Evolutionary conservation across 2,329 filamentous ascomycete genomes (phyloP).

Genomic region (Trichoderma atroviride): DNA sequence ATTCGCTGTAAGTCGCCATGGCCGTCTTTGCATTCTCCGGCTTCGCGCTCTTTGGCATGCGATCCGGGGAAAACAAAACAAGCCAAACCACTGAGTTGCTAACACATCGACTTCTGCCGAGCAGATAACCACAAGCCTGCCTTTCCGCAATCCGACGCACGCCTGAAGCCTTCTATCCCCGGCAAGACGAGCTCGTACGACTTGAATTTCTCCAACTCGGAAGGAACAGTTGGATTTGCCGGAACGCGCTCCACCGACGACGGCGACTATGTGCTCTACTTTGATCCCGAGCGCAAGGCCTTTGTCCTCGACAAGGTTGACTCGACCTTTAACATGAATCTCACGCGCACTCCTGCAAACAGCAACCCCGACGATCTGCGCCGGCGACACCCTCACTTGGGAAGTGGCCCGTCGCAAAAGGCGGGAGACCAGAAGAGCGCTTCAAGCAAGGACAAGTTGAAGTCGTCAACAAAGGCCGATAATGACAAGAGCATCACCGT

Average conservation of each 20-base stretch:
- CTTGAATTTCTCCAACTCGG: constrained; percentile 56
- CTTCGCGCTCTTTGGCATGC: not conserved
- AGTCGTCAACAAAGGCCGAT: constrained; percentile 31
- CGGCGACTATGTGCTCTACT: constrained; percentile 69
- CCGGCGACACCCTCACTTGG: constrained; percentile 68
- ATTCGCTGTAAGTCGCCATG: constrained; percentile 55
- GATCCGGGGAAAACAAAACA: not conserved
- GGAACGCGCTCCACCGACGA: constrained; percentile 60
- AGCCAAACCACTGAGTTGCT: not conserved
- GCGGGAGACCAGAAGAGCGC: constrained; percentile 34
- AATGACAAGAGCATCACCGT: constrained; percentile 31
- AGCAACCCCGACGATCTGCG: constrained; percentile 64
- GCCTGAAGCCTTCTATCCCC: constrained; percentile 54
- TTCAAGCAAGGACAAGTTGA: constrained; percentile 34
- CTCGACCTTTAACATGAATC: constrained; percentile 85
- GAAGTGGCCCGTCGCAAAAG: constrained; percentile 38
- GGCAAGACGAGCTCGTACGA: constrained; percentile 58
- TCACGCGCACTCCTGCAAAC: constrained; percentile 69
- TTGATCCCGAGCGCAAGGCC: constrained; percentile 71
- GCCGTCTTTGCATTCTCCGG: not conserved
- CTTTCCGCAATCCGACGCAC: constrained; percentile 53
- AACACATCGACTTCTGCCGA: constrained; percentile 26
- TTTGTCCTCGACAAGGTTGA: constrained; percentile 83
- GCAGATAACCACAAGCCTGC: constrained; percentile 65
- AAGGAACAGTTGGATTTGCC: constrained; percentile 61